Evolutionary conservation across 1,139 yeast genomes (phyloP).

Genomic region (Pichia sp.): DNA sequence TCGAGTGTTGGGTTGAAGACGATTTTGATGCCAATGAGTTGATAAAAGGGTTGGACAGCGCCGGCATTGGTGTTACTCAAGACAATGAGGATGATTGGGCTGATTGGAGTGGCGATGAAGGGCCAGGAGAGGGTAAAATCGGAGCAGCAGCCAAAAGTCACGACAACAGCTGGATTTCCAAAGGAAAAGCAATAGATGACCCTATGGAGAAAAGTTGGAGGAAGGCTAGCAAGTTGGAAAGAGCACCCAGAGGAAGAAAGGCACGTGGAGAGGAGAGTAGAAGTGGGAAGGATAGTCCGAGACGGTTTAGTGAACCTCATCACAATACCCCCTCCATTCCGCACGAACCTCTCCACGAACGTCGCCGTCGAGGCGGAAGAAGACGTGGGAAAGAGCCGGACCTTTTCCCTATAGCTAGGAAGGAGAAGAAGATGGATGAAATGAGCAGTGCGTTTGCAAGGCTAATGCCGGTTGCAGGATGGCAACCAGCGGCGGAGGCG

Average conservation of each 20-base stretch:
- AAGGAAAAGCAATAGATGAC: background rate
- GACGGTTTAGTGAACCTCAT: background rate
- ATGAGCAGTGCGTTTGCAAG: constrained; percentile 7
- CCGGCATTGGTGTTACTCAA: background rate
- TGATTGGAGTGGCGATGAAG: constrained; percentile 2
- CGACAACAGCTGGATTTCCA: background rate
- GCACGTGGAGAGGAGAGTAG: background rate
- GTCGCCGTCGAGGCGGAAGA: background rate
- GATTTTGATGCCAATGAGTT: constrained; percentile 8
- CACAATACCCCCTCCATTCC: background rate
- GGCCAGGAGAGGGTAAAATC: background rate
- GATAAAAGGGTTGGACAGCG: constrained; percentile 1
- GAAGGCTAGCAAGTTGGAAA: background rate
- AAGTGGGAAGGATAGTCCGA: background rate
- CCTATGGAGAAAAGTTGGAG: background rate
- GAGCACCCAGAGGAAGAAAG: background rate
- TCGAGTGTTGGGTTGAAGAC: constrained; percentile 14
- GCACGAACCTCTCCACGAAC: background rate
- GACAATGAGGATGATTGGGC: constrained; percentile 8
- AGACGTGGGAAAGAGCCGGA: background rate
- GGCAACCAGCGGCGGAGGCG: constrained; percentile 10
- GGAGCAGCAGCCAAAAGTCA: background rate
- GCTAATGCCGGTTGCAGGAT: constrained; percentile 15
- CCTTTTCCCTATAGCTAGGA: background rate
- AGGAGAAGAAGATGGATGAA: constrained; percentile 1